Evolutionary conservation across 495 filamentous ascomycete species (phyloP).

Genomic region (Endocarpon pusillum): DNA sequence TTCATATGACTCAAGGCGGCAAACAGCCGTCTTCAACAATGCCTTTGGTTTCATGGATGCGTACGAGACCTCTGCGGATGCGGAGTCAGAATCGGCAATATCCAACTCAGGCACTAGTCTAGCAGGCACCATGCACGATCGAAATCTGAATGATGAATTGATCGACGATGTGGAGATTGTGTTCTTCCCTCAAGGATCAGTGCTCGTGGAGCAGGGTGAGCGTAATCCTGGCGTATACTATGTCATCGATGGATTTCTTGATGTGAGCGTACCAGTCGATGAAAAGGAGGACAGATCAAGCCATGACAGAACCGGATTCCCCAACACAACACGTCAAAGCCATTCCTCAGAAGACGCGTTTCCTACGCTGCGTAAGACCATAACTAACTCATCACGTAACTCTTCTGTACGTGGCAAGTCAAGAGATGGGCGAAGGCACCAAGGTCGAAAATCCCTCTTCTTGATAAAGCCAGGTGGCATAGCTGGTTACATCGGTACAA

Average conservation of each 20-base stretch:
- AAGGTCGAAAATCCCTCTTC: conserved; percentile 57
- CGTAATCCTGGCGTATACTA: conserved; percentile 93
- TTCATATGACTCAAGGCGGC: conserved; percentile 67
- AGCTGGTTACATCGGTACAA: conserved; percentile 81
- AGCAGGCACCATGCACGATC: conserved; percentile 34
- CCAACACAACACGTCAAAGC: conserved; percentile 14
- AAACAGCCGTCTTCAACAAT: conserved; percentile 73
- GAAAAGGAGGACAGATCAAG: too few species aligned
- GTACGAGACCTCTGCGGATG: conserved; percentile 64
- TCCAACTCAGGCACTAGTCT: conserved; percentile 44
- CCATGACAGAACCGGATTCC: conserved; percentile 22
- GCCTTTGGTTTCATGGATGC: conserved; percentile 93
- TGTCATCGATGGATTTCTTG: conserved; percentile 91
- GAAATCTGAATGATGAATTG: conserved; percentile 51
- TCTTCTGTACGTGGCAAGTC: conserved; percentile 16
- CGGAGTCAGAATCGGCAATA: conserved; percentile 71
- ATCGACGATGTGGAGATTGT: conserved; percentile 93
- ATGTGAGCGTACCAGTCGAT: conserved; percentile 60
- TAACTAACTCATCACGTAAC: conserved; percentile 28
- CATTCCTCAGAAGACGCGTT: conserved; percentile 26
- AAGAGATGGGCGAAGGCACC: conserved; percentile 30
- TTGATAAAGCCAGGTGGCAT: conserved; percentile 90
- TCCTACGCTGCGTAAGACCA: conserved; percentile 30
- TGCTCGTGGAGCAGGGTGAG: conserved; percentile 94
- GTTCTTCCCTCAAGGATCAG: conserved; percentile 84